Percentiles rank a stretch among this genome's conserved stretches.
Evolutionary conservation across 2,329 filamentous ascomycete species (phyloP).

Genomic region (Fusarium chuoi): DNA sequence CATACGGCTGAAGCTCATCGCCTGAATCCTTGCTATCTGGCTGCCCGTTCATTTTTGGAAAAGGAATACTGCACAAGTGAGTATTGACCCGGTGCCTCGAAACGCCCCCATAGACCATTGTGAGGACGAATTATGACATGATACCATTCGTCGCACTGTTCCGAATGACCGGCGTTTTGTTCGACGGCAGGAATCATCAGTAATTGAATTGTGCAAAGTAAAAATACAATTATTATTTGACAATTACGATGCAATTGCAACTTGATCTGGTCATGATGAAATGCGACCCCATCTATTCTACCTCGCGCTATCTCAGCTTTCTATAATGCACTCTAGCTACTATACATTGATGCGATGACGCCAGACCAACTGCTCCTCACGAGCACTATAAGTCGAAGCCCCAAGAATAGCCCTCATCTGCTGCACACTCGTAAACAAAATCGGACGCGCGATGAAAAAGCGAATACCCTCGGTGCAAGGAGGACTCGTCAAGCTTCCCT

Average conservation of each 20-base stretch:
- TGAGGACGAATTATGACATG: too few species aligned
- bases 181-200: too few species aligned
- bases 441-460: conserved; percentile 27
- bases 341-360: conserved; percentile 29
- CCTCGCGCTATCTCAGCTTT: accelerated
- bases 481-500: conserved; percentile 35
- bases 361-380: conserved; percentile 34
- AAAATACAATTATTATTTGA: too few species aligned
- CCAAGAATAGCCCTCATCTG: conserved; percentile 35
- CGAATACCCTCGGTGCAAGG: conserved; percentile 31
- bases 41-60: too few species aligned
- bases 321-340: accelerated
- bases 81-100: too few species aligned
- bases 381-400: conserved; percentile 32
- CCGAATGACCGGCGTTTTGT: too few species aligned
- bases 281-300: not conserved
- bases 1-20: too few species aligned
- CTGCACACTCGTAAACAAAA: conserved; percentile 30
- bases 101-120: too few species aligned
- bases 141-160: too few species aligned
- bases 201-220: accelerated
- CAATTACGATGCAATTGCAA: not conserved
- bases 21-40: too few species aligned
- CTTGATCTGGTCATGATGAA: not conserved
- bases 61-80: too few species aligned